A percentile compares a stretch with the other conserved stretches of the same genome.
Evolutionary conservation across 179 eudicot genomes (phyloP).

Genomic region (Kewa caespitosa): DNA sequence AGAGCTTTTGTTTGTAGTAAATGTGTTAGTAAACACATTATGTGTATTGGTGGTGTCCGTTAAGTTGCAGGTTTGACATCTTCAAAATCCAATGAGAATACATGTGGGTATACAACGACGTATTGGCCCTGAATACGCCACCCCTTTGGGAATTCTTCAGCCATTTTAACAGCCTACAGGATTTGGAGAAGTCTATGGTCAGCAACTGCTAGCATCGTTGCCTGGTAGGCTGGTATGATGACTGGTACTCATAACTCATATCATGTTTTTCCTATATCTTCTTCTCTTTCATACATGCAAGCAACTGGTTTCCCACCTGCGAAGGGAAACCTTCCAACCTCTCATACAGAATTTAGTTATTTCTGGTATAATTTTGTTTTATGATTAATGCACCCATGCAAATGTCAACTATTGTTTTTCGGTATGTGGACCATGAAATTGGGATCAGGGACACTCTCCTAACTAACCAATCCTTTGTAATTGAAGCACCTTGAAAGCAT

Average conservation of each 20-base stretch:
- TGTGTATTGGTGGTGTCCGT: neutral
- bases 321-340: too few relatives aligned
- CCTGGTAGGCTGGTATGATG: constrained; percentile 10
- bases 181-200: neutral
- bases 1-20: neutral
- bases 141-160: too few relatives aligned
- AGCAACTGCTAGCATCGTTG: neutral
- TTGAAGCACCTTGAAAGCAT: constrained; percentile 3
- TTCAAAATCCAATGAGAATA: neutral
- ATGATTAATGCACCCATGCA: neutral
- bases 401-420: neutral
- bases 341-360: neutral
- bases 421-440: neutral
- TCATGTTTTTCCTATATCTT: constrained; percentile 4
- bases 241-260: neutral
- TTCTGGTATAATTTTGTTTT: neutral
- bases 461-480: neutral
- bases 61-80: neutral
- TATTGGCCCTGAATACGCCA: too few relatives aligned
- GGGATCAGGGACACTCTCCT: too few relatives aligned
- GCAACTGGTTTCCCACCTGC: neutral
- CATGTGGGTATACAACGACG: too few relatives aligned
- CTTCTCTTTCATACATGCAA: neutral
- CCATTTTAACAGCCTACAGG: neutral
- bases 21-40: neutral